phyloP scores from a whole-genome alignment of 2,329 filamentous ascomycete species.

The Trichophyton simii region DNA sequence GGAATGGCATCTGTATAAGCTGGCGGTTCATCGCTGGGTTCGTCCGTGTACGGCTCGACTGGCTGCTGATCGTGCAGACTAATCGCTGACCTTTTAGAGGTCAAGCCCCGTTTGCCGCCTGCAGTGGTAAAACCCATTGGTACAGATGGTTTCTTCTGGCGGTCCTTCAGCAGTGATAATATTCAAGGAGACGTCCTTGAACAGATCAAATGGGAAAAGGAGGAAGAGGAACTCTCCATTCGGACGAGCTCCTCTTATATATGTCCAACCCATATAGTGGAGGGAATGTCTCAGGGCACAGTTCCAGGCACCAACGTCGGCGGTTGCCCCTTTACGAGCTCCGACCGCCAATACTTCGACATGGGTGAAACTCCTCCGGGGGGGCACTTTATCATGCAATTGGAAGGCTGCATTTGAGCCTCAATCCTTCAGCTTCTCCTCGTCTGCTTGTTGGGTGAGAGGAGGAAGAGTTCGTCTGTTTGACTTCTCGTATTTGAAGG shows the following conservation, averaged over 20 bases:
- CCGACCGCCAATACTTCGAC: not conserved
- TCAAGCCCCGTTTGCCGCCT: not conserved
- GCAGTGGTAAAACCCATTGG: not conserved
- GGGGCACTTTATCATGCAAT: not conserved
- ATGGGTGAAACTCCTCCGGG: not conserved
- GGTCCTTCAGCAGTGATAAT: not conserved
- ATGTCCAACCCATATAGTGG: not conserved
- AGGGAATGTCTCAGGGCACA: not conserved
- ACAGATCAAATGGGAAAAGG: not conserved
- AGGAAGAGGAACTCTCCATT: not conserved
- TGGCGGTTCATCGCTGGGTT: not conserved
- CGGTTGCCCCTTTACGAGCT: not conserved
- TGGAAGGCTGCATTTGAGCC: not conserved
- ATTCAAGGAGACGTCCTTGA: not conserved
- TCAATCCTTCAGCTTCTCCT: not conserved
- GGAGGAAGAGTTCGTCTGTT: not conserved
- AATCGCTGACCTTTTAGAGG: not conserved
- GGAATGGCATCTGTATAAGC: not conserved
- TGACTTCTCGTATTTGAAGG: not conserved
- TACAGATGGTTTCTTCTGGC: not conserved
- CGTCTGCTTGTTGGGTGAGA: not conserved
- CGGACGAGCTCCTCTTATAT: not conserved
- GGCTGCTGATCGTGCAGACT: conserved; percentile 2
- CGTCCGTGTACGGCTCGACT: not conserved
- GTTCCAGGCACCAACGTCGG: not conserved